These are phyloP conservation scores for Fusarium newnesense DNA, from an alignment of 2,329 filamentous ascomycete genomes.

Conservation along the genomic window DNA sequence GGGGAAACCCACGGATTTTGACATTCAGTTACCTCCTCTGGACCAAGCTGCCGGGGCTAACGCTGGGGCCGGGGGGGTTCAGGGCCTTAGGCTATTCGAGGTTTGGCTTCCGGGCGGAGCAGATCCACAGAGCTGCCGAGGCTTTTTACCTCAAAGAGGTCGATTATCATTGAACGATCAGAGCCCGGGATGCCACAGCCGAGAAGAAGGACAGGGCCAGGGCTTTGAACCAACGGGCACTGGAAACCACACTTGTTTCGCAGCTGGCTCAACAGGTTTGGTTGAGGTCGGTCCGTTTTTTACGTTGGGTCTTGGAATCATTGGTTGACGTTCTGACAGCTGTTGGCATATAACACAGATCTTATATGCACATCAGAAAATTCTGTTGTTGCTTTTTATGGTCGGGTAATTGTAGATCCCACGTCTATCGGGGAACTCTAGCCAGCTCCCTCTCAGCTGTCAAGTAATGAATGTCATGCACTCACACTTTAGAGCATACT, in stretches of 20 bases:
- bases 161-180: constrained; percentile 30
- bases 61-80: constrained; percentile 18
- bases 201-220: background rate
- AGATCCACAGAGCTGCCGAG: constrained; percentile 12
- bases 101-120: constrained; percentile 21
- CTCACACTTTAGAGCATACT: background rate
- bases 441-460: background rate
- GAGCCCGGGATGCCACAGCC: constrained; percentile 13
- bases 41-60: constrained; percentile 24
- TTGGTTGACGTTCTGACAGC: constrained; percentile 21
- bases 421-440: background rate
- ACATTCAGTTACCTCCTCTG: constrained; percentile 28
- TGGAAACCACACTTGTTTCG: constrained; percentile 13
- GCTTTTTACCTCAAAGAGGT: constrained; percentile 1
- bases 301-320: constrained; percentile 1
- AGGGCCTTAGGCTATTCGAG: constrained; percentile 17
- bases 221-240: constrained; percentile 8
- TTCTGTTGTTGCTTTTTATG: background rate
- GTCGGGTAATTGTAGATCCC: background rate
- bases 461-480: background rate
- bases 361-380: constrained; percentile 1
- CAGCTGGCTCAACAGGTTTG: background rate
- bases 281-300: constrained; percentile 2
- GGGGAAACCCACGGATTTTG: constrained; percentile 34
- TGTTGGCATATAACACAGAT: constrained; percentile 6